Evolutionary conservation across 768 basidiomycete species (phyloP).

Genomic region (Leccinum imitatum): DNA sequence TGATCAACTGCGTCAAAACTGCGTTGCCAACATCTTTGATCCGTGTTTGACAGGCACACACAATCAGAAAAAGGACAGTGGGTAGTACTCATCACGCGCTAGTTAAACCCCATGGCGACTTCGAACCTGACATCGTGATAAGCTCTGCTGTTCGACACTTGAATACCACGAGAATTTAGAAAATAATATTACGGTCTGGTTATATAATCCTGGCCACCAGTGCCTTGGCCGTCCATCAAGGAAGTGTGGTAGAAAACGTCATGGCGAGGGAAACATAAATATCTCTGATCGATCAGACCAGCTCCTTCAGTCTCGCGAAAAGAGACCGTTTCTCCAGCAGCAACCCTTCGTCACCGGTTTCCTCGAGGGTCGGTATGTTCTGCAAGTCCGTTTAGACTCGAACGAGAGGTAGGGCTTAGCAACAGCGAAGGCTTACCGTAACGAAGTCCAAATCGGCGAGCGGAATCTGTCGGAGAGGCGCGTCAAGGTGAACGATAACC

Average conservation of each 20-base stretch:
- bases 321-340: constrained; percentile 14
- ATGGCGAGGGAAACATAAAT: background rate
- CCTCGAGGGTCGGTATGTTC: constrained; percentile 69
- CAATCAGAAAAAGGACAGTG: background rate
- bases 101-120: background rate
- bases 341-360: constrained; percentile 50
- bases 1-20: too few species aligned
- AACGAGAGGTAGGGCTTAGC: background rate
- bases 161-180: background rate
- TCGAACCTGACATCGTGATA: background rate
- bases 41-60: background rate
- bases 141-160: background rate
- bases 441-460: constrained; percentile 68
- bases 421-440: constrained; percentile 42
- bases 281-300: constrained; percentile 7
- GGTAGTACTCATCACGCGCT: background rate
- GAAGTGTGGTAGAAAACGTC: background rate
- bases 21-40: background rate
- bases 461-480: constrained; percentile 7
- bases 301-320: background rate
- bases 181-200: background rate
- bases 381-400: constrained; percentile 22
- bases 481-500: background rate
- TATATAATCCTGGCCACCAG: background rate
- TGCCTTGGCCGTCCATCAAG: background rate